phyloP scores from a whole-genome alignment of 495 filamentous ascomycete species.

The Aspergillus avenaceus region DNA sequence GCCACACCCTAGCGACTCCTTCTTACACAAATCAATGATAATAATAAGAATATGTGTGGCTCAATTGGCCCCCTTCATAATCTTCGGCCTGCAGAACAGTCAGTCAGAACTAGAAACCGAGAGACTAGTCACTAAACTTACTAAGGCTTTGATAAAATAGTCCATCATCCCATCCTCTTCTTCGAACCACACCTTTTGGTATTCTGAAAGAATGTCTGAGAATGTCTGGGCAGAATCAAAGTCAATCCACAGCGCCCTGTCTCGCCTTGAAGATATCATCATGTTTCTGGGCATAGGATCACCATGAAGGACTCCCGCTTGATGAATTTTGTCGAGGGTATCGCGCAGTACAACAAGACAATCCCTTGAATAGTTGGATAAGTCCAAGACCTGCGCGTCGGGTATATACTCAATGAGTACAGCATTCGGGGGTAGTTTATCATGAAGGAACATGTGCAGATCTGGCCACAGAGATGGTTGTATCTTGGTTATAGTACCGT shows the following conservation, averaged over 20 bases:
- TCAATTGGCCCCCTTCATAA: slow-evolving; percentile 12
- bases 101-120: slow-evolving; percentile 1
- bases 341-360: slow-evolving; percentile 10
- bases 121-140: slow-evolving; percentile 9
- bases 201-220: slow-evolving; percentile 8
- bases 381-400: slow-evolving; percentile 14
- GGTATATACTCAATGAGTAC: slow-evolving; percentile 25
- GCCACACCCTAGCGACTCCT: no score
- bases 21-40: slow-evolving; percentile 11
- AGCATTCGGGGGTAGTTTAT: slow-evolving; percentile 19
- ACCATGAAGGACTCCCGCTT: slow-evolving; percentile 16
- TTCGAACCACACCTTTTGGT: slow-evolving; percentile 10
- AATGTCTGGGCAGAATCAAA: slow-evolving; percentile 24
- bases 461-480: slow-evolving; percentile 13
- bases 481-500: slow-evolving; percentile 19
- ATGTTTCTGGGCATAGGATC: slow-evolving; percentile 21
- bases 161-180: slow-evolving; percentile 18
- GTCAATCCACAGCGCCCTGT: slow-evolving; percentile 23
- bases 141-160: slow-evolving; percentile 17
- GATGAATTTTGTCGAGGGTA: slow-evolving; percentile 20
- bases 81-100: slow-evolving; percentile 14
- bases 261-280: slow-evolving; percentile 12
- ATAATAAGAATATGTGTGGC: slow-evolving; percentile 16
- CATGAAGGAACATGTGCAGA: slow-evolving; percentile 18
- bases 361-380: slow-evolving; percentile 15